These are phyloP conservation scores for Micractinium conductrix DNA, from an alignment of 139 green algal species.

Conservation along the genomic window DNA sequence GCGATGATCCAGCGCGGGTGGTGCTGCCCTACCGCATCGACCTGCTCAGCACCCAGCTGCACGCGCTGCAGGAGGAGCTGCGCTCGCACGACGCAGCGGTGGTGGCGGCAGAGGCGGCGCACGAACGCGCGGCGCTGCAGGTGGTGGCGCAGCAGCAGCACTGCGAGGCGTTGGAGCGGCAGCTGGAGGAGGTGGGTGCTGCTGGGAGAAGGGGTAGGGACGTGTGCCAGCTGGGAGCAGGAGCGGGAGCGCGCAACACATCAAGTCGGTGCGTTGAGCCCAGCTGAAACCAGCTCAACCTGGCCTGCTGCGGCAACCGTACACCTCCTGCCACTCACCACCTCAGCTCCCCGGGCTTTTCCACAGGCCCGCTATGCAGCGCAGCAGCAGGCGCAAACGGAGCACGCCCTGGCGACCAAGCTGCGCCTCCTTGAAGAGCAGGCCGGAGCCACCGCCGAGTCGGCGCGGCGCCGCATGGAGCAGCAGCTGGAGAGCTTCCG, in stretches of 20 bases:
- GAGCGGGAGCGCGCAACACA: too few species aligned
- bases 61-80: neutral
- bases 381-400: neutral
- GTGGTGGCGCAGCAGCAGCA: slow-evolving; percentile 6
- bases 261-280: too few species aligned
- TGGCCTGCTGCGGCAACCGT: too few species aligned
- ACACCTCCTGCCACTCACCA: too few species aligned
- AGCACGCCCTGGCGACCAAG: slow-evolving; percentile 1
- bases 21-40: neutral
- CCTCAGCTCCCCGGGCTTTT: too few species aligned
- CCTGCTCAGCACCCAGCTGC: slow-evolving; percentile 11
- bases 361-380: neutral
- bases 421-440: slow-evolving; percentile 27
- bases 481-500: slow-evolving; percentile 15
- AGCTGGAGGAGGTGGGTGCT: neutral
- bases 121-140: slow-evolving; percentile 1
- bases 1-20: too few species aligned
- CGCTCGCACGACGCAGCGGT: neutral
- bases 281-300: too few species aligned
- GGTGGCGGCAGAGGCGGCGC: neutral
- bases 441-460: neutral
- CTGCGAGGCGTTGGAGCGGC: neutral
- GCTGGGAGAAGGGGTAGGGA: too few species aligned
- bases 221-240: too few species aligned
- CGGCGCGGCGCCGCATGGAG: slow-evolving; percentile 14